phyloP scores from a whole-genome alignment of 2,329 filamentous ascomycete species.

The Didymella keratinophila region DNA sequence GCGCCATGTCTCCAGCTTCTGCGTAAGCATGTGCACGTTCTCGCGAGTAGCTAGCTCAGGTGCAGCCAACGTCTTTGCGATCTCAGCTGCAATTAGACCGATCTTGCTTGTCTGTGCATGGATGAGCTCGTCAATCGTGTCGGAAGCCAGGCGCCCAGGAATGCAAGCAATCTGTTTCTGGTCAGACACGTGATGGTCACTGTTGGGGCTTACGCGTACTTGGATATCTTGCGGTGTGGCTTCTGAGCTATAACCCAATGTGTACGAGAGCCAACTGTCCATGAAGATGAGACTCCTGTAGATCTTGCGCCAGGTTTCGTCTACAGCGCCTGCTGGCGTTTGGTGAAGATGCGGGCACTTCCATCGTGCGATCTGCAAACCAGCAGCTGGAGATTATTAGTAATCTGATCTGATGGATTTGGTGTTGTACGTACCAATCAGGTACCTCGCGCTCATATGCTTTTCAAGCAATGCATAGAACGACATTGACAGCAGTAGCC shows the following conservation, averaged over 20 bases:
- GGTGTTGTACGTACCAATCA: constrained; percentile 40
- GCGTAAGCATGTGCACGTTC: constrained; percentile 39
- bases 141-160: constrained; percentile 19
- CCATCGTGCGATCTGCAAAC: constrained; percentile 48
- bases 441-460: constrained; percentile 50
- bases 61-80: constrained; percentile 42
- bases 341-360: constrained; percentile 30
- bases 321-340: neutral
- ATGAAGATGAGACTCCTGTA: constrained; percentile 50
- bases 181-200: constrained; percentile 23
- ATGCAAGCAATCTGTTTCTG: constrained; percentile 34
- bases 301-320: constrained; percentile 39
- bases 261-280: constrained; percentile 52
- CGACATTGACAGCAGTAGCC: constrained; percentile 45
- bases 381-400: constrained; percentile 39
- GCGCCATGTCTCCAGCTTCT: constrained; percentile 48
- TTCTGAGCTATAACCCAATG: constrained; percentile 47
- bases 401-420: neutral
- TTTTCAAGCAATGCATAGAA: constrained; percentile 50
- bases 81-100: constrained; percentile 48
- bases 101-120: constrained; percentile 47
- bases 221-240: constrained; percentile 39
- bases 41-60: constrained; percentile 42
- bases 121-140: constrained; percentile 43
- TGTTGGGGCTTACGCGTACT: constrained; percentile 28